Conservation (phyloP, 1,139 yeast genomes). For the Suhomyces taliae region DNA sequence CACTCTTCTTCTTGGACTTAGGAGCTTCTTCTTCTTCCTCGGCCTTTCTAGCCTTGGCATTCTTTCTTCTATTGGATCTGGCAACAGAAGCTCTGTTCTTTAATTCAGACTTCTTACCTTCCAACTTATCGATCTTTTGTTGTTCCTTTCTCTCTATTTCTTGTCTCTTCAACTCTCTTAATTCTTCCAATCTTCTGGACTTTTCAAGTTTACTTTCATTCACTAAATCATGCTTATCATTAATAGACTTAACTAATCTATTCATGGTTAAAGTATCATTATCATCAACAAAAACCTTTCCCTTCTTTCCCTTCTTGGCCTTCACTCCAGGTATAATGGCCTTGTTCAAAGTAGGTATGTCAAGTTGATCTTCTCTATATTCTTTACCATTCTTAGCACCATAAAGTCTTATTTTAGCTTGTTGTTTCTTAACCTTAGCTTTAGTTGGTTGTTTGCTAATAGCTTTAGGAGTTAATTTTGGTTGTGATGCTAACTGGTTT, state of each 20-base stretch:
- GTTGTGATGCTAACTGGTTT: constrained; percentile 59
- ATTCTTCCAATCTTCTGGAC: constrained; percentile 83
- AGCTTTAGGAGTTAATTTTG: constrained; percentile 65
- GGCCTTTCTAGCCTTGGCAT: constrained; percentile 51
- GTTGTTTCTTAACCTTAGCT: constrained; percentile 60
- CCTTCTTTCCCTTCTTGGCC: constrained; percentile 79
- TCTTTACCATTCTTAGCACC: constrained; percentile 67
- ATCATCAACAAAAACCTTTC: constrained; percentile 83
- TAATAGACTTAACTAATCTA: constrained; percentile 75
- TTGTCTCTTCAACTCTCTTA: constrained; percentile 79
- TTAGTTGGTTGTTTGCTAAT: constrained; percentile 52
- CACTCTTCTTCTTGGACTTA: constrained; percentile 31
- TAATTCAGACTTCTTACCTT: constrained; percentile 75
- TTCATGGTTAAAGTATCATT: constrained; percentile 62
- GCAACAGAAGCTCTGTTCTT: constrained; percentile 70
- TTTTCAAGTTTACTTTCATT: constrained; percentile 90
- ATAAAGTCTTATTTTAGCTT: constrained; percentile 61
- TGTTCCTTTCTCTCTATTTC: constrained; percentile 85
- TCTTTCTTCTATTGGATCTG: constrained; percentile 67
- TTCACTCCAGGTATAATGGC: constrained; percentile 87
- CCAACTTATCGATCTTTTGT: constrained; percentile 66
- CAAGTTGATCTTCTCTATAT: constrained; percentile 75
- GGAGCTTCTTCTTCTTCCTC: constrained; percentile 30
- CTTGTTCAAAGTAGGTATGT: constrained; percentile 75
- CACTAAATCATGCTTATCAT: constrained; percentile 77